Conservation (phyloP, 208 protist species). For the Leishmania mexicana region DNA sequence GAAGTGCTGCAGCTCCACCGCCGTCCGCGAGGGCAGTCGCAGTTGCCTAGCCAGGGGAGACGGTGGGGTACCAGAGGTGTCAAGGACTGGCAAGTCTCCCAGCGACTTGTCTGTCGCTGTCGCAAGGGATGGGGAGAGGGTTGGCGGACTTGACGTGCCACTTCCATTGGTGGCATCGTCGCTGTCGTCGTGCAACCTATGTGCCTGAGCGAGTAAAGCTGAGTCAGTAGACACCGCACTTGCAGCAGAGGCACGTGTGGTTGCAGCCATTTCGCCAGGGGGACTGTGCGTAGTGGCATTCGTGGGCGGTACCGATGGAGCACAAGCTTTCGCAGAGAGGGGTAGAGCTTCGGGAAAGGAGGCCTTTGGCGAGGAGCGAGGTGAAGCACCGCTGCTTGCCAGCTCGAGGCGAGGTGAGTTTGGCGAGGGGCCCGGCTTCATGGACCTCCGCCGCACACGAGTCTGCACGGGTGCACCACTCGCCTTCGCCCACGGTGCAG, state of each 20-base stretch:
- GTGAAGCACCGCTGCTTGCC: not conserved
- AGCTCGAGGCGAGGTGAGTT: not conserved
- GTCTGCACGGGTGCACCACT: not conserved
- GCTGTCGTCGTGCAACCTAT: not conserved
- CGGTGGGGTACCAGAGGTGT: not conserved
- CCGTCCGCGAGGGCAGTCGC: not conserved
- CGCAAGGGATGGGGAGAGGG: not conserved
- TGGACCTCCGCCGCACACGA: not conserved
- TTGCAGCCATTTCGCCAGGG: not conserved
- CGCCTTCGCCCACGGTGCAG: not conserved
- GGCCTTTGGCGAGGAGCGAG: not conserved
- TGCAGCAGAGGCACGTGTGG: not conserved
- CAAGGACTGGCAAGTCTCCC: not conserved
- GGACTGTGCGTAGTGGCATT: not conserved
- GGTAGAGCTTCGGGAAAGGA: not conserved
- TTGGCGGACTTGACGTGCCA: not conserved
- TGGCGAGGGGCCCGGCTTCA: not conserved
- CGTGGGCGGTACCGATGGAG: not conserved
- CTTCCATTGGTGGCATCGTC: not conserved
- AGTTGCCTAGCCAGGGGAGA: conserved; percentile 13
- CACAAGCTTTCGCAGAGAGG: not conserved
- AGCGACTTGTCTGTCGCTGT: not conserved
- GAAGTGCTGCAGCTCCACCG: conserved; percentile 52
- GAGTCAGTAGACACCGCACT: not conserved
- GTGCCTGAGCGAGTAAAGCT: not conserved